A percentile compares a stretch with the other conserved stretches of the same genome.
Conservation (phyloP, 352 stramenopile genomes). For the Phytophthora lateralis region DNA sequence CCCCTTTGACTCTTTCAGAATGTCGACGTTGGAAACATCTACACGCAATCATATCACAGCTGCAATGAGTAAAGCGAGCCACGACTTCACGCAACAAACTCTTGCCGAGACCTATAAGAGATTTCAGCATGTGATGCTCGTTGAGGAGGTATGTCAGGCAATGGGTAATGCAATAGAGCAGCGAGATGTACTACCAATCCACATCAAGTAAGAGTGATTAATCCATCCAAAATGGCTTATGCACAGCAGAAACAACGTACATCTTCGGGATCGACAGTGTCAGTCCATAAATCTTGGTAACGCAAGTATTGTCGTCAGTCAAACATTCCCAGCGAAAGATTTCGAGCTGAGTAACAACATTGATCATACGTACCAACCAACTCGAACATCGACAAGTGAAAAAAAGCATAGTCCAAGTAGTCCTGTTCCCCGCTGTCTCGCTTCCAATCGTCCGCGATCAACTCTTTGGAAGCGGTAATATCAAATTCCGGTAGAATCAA, state of each 20-base stretch:
- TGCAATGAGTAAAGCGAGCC: not conserved
- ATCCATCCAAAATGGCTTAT: not conserved
- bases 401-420: constrained; percentile 67
- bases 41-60: not conserved
- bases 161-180: constrained; percentile 81
- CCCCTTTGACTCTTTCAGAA: constrained; percentile 58
- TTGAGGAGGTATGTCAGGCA: constrained; percentile 62
- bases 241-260: constrained; percentile 37
- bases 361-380: constrained; percentile 57
- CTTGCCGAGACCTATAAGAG: constrained; percentile 43
- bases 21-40: constrained; percentile 65
- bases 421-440: constrained; percentile 59
- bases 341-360: not conserved
- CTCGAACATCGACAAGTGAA: constrained; percentile 87
- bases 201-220: not conserved
- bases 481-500: constrained; percentile 82
- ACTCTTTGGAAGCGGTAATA: constrained; percentile 54
- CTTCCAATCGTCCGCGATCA: constrained; percentile 76
- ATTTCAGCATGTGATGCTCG: constrained; percentile 51
- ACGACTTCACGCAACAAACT: not conserved
- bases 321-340: not conserved
- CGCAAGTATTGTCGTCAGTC: not conserved
- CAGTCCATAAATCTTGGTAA: constrained; percentile 61
- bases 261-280: constrained; percentile 67
- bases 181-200: constrained; percentile 61